Base-by-base conservation (phyloP, 2,329 filamentous ascomycete species). In the Ophiocordyceps unilateralis region DNA sequence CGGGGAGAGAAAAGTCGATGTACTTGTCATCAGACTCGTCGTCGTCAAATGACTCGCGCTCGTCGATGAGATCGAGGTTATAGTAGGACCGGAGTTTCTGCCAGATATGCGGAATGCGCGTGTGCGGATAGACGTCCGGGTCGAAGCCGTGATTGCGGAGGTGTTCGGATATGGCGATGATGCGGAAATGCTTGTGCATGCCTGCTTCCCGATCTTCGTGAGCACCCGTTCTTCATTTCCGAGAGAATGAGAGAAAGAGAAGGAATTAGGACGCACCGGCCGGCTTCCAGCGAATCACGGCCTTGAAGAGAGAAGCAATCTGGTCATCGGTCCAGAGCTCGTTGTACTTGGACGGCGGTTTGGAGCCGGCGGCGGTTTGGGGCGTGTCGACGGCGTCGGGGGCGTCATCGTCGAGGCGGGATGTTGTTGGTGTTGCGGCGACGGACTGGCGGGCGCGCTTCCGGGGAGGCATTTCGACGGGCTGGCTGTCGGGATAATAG, bases 301-400 rank as follows among this genome's bases (percentile, higher is more conserved):
- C 86, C 58, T 95, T 95, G 65, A 94, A 86, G 1, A 98, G 70
- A 36, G 86, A 88, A 1, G 85, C 87, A 50, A 93, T 82, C 61
- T 98, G 91, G 55, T 95, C 89, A 54, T 94, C 88, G 4, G 87
- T 95, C 91, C 91, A 98, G 22, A 80, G 75, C 49, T 89, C 84
- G 44, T 76, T 74, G 41, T 47, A 52, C 11, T 51, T 49, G 5
- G 32, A 36, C n/a, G 32, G n/a, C 28, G 28, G 28, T 11, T 30
- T 30, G 15, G 32, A 14, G 32, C 2, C n/a, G 32, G 15, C 15
- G 32, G 15, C 9, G 15, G n/a, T 15, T 36, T 36, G 32, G 9
- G 32, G 7, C 5, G 32, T 8, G 32, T 17, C 15, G n/a, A 15
- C 28, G n/a, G 32, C 32, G n/a, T 36, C n/a, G 10, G 32, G 15